These are phyloP conservation scores for Wallacemonas sp. DNA, from an alignment of 208 protist genomes.

Conservation along the genomic window DNA sequence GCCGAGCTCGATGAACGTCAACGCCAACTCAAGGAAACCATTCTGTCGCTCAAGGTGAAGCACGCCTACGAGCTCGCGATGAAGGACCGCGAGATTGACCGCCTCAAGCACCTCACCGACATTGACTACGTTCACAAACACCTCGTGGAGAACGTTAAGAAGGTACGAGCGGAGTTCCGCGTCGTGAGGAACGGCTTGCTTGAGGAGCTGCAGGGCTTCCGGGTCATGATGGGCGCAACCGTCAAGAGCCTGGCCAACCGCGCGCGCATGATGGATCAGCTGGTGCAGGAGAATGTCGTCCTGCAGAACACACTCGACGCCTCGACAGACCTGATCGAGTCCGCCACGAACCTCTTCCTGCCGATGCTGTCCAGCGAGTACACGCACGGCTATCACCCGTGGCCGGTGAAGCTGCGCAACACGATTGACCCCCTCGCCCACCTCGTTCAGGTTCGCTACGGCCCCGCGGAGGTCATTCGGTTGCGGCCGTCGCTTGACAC, in stretches of 20 bases:
- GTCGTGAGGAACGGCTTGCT: slow-evolving; percentile 34
- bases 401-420: slow-evolving; percentile 86
- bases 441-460: slow-evolving; percentile 71
- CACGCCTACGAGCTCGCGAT: slow-evolving; percentile 39
- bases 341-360: slow-evolving; percentile 53
- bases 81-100: slow-evolving; percentile 69
- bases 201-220: slow-evolving; percentile 56
- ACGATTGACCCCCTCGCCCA: slow-evolving; percentile 72
- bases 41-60: slow-evolving; percentile 44
- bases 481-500: slow-evolving; percentile 66
- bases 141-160: slow-evolving; percentile 32
- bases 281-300: slow-evolving; percentile 56
- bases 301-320: slow-evolving; percentile 57
- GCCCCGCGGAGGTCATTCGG: slow-evolving; percentile 48
- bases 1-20: slow-evolving; percentile 56
- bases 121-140: slow-evolving; percentile 33
- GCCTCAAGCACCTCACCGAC: slow-evolving; percentile 65
- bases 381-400: slow-evolving; percentile 83
- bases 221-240: slow-evolving; percentile 43
- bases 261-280: slow-evolving; percentile 51
- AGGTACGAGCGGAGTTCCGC: slow-evolving; percentile 51
- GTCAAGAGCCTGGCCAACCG: slow-evolving; percentile 53
- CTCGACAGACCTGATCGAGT: slow-evolving; percentile 61
- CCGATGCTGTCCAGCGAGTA: slow-evolving; percentile 88
- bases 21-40: slow-evolving; percentile 54